Conservation (phyloP, 192 early-diverging fungal species). For the Martensiomyces pterosporus region DNA sequence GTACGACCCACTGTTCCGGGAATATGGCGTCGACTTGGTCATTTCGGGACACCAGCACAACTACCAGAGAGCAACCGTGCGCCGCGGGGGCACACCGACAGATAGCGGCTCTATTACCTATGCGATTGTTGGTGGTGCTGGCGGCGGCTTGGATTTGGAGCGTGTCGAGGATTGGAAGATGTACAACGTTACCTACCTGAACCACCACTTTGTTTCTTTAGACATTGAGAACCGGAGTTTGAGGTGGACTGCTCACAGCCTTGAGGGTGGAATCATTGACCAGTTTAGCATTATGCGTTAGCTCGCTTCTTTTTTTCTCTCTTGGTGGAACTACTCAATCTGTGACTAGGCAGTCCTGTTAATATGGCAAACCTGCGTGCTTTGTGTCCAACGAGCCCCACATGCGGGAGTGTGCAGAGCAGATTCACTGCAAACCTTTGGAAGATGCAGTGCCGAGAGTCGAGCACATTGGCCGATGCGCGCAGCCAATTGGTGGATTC, state of each 20-base stretch:
- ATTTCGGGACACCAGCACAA: conserved; percentile 80
- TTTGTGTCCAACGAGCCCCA: no score
- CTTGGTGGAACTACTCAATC: no score
- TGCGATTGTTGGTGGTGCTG: conserved; percentile 70
- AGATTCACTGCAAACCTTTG: no score
- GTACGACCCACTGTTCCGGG: conserved; percentile 63
- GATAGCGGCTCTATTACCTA: conserved; percentile 55
- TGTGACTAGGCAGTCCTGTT: no score
- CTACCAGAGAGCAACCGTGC: conserved; percentile 57
- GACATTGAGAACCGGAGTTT: conserved; percentile 22
- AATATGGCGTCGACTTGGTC: conserved; percentile 65
- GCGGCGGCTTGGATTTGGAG: conserved; percentile 59
- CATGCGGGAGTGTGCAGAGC: no score
- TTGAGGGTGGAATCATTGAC: conserved; percentile 22
- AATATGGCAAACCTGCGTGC: no score
- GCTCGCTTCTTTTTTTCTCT: background rate
- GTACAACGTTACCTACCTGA: conserved; percentile 52
- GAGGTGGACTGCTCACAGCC: conserved; percentile 22
- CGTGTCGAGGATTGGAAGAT: conserved; percentile 61
- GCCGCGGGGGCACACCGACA: conserved; percentile 7
- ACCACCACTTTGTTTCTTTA: conserved; percentile 54
- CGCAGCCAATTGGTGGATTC: no score
- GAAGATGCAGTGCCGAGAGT: no score
- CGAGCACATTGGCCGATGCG: no score
- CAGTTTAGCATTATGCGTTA: conserved; percentile 21